Evolutionary conservation across 2,329 filamentous ascomycete species (phyloP), one percentile per base, ranked within the genome.

Genomic region (Zymoseptoria pseudotritici): DNA sequence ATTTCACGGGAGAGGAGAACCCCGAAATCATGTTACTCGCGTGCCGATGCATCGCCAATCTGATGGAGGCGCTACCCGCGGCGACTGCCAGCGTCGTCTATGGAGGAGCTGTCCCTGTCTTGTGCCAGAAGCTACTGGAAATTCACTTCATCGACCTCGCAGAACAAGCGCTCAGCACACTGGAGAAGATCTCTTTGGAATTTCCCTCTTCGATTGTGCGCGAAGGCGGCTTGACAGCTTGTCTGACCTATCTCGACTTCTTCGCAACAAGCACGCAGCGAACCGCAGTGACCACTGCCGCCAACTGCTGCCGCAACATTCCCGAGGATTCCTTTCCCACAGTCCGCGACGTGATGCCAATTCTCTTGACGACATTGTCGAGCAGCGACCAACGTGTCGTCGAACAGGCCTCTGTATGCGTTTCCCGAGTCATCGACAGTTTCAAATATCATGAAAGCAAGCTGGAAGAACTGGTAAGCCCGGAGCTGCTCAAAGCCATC

Each of bases 71-170:
- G 24, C 79, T 99, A 29, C 92, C 94, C 20, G 87, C 91, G 36
- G 93, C 93, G 59, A 94, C 94, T 54, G 90, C 91, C 11, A 97
- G 96, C 72, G 91, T 99, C 13, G 94, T 97, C 3, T 97, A 97
- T 72, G 93, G 92, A n/a, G 91, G 91, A 55, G 94, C 94, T 36
- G 94, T 99, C 4, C 92, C 94, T 2, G 86, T 99, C 11, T 79
- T 99, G 24, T 97, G 94, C 76, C 90, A 93, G 71, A 99, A 97
- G 76, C 81, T 99, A 29, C 81, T 97, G 62, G 92, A 97, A 75
- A 97, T 97, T 53, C 88, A 93, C 63, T 99, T 93, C 74, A 99
- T 99, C 72, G 94, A 99, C 74, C 81, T 99, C 57, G 95, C 95
- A 46, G 94, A 99, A 76, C 95, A 99, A 77, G 91, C 94, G 60